Base-by-base conservation (phyloP, 2,329 filamentous ascomycete species). In the Aaosphaeria arxii region DNA sequence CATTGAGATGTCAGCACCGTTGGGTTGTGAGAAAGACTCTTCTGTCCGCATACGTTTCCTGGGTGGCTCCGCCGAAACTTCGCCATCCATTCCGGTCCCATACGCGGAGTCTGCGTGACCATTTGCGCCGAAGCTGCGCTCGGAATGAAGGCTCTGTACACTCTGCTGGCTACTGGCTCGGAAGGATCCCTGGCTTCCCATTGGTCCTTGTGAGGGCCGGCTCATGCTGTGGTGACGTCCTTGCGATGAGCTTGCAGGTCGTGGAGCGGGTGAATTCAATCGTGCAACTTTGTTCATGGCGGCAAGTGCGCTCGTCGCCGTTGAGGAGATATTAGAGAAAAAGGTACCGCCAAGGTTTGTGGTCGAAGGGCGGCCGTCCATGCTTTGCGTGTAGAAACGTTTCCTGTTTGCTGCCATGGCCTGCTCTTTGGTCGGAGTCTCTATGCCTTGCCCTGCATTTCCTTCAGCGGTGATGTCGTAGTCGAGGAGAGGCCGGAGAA, bases 371-470 rank as follows among this genome's bases (percentile, higher is more conserved):
- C 90, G 81, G 43, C 79, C 83, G 49, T 95, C 89, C 45, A 83
- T 77, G 41, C 80, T 82, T 42, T 83, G 80, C 56, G 87, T 95
- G 73, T 96, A 97, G 72, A 96, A 84, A 56, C 92, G 84, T 71
- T 99, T 97, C 57, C 94, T 79, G 72, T 78, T 78, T 11, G 92
- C 92, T 7, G 94, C 94, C 91, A 97, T 96, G 51, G 94, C 94
- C 71, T 97, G 94, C 71, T 97, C 94, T 72, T 99, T 99, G 35
- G 94, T 99, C 0, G 94, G 94, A 0, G 94, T 97, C 62, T 97
- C 92, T 59, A 96, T 81, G 57, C 87, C 88, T 42, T 85, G 83
- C 47, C 87, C 86, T 43, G 84, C 68, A 43, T 69, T 85, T 43
- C 89, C 87, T 51, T 91, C 87, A 57, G 87, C 83, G 46, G 83